These are phyloP conservation scores for Beauveria rudraprayagi DNA, from an alignment of 2,329 filamentous ascomycete species.

Conservation along the genomic window DNA sequence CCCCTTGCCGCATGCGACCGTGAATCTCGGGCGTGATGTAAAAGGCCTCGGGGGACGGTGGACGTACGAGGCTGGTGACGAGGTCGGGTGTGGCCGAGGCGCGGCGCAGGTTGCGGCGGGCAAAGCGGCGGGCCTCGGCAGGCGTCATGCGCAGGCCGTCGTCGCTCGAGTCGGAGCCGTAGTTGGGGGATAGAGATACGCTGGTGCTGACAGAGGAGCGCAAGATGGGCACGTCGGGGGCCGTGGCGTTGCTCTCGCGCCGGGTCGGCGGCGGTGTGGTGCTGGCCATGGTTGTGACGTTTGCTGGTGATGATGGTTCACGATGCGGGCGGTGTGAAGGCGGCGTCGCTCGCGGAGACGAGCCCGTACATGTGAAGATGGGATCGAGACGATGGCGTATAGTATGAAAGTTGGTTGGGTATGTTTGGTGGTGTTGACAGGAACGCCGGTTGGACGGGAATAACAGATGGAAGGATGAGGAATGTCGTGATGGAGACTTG, in stretches of 20 bases:
- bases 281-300: slow-evolving; percentile 6
- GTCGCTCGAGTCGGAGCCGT: slow-evolving; percentile 28
- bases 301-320: neutral
- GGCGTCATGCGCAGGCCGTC: slow-evolving; percentile 27
- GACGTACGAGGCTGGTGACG: slow-evolving; percentile 31
- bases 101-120: slow-evolving; percentile 27
- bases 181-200: slow-evolving; percentile 8
- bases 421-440: neutral
- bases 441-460: neutral
- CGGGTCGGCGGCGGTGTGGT: slow-evolving; percentile 10
- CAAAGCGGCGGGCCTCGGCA: slow-evolving; percentile 27
- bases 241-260: slow-evolving; percentile 10
- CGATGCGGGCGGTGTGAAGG: slow-evolving; percentile 24
- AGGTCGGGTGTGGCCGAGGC: slow-evolving; percentile 31
- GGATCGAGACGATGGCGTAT: neutral
- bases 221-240: slow-evolving; percentile 9
- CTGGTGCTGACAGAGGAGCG: slow-evolving; percentile 1
- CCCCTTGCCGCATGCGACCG: slow-evolving; percentile 17
- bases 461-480: neutral
- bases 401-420: neutral
- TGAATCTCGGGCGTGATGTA: slow-evolving; percentile 23
- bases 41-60: slow-evolving; percentile 29
- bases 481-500: neutral
- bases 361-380: neutral
- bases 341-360: neutral